These are phyloP conservation scores for Aspergillus transmontanensis DNA, from an alignment of 2,329 filamentous ascomycete species.

Conservation along the genomic window DNA sequence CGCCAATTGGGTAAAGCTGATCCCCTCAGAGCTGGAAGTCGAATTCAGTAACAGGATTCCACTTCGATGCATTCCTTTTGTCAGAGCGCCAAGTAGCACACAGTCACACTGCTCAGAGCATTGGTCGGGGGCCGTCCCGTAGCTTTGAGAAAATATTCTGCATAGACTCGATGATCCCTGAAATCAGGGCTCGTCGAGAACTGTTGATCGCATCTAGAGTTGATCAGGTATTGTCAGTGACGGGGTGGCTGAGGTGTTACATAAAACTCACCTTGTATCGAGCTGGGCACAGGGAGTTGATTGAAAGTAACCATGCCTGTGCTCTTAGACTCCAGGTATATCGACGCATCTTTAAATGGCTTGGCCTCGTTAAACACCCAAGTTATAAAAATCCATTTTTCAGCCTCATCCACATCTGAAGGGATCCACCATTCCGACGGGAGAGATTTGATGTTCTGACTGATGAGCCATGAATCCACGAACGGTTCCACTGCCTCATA, in stretches of 20 bases:
- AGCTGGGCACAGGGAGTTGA: rapidly evolving
- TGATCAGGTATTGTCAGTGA: neutral
- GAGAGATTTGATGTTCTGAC: neutral
- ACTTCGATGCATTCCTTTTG: neutral
- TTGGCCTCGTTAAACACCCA: neutral
- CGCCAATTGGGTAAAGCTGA: neutral
- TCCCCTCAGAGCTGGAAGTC: neutral
- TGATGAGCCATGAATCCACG: neutral
- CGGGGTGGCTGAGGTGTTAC: rapidly evolving
- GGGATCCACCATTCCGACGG: rapidly evolving
- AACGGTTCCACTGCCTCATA: neutral
- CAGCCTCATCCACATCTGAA: rapidly evolving
- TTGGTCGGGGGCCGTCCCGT: neutral
- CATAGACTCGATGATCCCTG: neutral
- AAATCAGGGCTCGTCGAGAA: neutral
- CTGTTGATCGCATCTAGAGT: neutral
- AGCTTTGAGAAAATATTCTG: neutral
- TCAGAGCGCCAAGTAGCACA: neutral
- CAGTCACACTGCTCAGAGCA: neutral
- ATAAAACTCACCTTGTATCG: neutral
- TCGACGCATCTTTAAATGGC: neutral
- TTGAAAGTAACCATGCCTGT: neutral
- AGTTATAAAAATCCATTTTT: neutral
- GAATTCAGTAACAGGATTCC: neutral
- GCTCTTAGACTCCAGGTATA: neutral